Base-by-base conservation (phyloP, 306 rosid genomes). In the Vigna mungo region DNA sequence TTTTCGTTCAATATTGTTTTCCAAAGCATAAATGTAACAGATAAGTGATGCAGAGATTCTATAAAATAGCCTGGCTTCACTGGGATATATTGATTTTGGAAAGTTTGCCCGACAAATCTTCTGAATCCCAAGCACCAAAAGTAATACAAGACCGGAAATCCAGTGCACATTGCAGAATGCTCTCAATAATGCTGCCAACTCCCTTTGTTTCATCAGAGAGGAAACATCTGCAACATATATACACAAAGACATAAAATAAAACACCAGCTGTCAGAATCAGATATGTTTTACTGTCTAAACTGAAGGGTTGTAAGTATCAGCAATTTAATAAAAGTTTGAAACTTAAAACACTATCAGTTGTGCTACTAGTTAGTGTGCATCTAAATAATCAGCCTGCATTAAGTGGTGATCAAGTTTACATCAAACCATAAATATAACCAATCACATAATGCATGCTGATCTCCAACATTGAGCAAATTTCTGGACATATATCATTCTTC, bases 151-250 rank as follows among this genome's bases (percentile, higher is more conserved):
- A 88, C 69, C 95, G 87, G 83, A 92, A 91, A 76, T 92, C 98
- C 12, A 95, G 84, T 25, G 97, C 96, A 82, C 97, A 92, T 70
- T 92, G 97, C 90, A 95, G 87, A 84, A 90, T 87, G 84, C 89
- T 87, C 83, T 92, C 96, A 72, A 95, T 89, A 82, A 88, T 92
- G 78, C 89, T 72, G 49, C 96, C 95, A 49, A 95, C 85, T 53
- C 72, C 76, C 80, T 25, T 87, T 39, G 97, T 85, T 86, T 95
- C 91, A 65, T 88, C 92, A 61, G 98, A 90, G 30, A 95, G 90
- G 86, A 92, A 95, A 85, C 98, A 95, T 88, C 97, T 92, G 89
- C 83, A 84, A 83, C 65, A 64, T 53, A 81, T 53, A 81, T 27
- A 53, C 13, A 27, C 32, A 18, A 69, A 64, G 15, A 56, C 47